Conservation (phyloP, 441 rosid species). For the Viola pubescens region DNA sequence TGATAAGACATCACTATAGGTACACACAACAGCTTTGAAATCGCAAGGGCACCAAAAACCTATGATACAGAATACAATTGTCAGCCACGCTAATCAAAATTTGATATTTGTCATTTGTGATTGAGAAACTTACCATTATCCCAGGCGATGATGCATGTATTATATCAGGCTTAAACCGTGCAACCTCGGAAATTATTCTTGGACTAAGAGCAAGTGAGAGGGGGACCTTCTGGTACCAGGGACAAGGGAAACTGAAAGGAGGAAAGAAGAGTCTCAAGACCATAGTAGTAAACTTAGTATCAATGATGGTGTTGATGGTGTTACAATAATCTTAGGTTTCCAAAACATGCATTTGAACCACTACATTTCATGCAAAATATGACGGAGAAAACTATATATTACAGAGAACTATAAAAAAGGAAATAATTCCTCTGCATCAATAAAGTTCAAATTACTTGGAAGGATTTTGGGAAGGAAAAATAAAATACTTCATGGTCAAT, state of each 20-base stretch:
- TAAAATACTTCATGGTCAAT: no score
- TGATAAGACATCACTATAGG: slow-evolving; percentile 98
- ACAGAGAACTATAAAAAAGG: not conserved
- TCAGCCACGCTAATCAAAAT: slow-evolving; percentile 15
- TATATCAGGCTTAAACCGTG: slow-evolving; percentile 93
- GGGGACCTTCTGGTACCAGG: slow-evolving; percentile 91
- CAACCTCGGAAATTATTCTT: slow-evolving; percentile 92
- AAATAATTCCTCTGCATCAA: no score
- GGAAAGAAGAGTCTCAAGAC: slow-evolving; percentile 12
- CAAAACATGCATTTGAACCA: slow-evolving; percentile 7
- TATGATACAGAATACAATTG: slow-evolving; percentile 21
- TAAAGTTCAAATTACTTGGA: no score
- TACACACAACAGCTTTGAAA: slow-evolving; percentile 74
- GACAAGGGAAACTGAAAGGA: slow-evolving; percentile 76
- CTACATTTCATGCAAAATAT: not conserved
- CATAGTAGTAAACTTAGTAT: slow-evolving; percentile 1
- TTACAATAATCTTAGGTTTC: not conserved
- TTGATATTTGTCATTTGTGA: not conserved
- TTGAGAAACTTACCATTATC: slow-evolving; percentile 54
- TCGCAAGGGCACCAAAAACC: slow-evolving; percentile 93
- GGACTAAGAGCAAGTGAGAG: slow-evolving; percentile 97
- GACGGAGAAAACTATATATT: not conserved
- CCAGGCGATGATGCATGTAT: slow-evolving; percentile 98
- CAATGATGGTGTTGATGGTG: slow-evolving; percentile 1
- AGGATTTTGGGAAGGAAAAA: no score